These are phyloP conservation scores for Irpex lacteus DNA, from an alignment of 1,284 basidiomycete genomes.

Conservation along the genomic window DNA sequence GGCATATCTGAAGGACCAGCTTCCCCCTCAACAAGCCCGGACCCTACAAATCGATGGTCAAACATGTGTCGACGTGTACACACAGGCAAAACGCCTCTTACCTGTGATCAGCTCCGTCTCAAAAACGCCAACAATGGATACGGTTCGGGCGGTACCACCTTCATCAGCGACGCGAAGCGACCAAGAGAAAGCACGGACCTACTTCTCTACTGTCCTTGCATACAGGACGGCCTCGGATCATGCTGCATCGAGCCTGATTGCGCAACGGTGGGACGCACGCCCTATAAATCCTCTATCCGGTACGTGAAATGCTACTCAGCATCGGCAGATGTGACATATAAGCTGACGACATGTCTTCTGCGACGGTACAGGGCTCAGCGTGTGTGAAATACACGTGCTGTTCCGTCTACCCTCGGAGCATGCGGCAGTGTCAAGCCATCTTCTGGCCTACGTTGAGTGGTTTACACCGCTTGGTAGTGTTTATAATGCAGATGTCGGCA, in stretches of 20 bases:
- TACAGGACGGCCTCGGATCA: background rate
- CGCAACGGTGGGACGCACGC: background rate
- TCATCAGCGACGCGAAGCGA: background rate
- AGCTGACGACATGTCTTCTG: background rate
- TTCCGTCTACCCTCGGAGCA: conserved; percentile 10
- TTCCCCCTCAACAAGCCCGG: background rate
- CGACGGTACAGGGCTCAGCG: conserved; percentile 10
- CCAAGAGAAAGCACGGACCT: background rate
- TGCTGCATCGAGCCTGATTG: background rate
- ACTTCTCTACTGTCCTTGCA: conserved; percentile 11
- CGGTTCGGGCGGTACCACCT: background rate
- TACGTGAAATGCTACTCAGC: background rate
- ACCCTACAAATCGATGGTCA: background rate
- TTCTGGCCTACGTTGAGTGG: conserved; percentile 25
- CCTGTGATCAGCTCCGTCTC: background rate
- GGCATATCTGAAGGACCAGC: background rate
- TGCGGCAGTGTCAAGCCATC: background rate
- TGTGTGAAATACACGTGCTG: conserved; percentile 17
- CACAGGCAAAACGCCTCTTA: background rate
- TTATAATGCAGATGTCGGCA: conserved; percentile 9
- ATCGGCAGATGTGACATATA: conserved; percentile 10
- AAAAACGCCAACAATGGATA: background rate
- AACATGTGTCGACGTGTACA: conserved; percentile 1
- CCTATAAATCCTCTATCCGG: background rate
- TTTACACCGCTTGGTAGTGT: conserved; percentile 17